Conservation (phyloP, 192 early-diverging fungal species). For the Backusella sp. region DNA sequence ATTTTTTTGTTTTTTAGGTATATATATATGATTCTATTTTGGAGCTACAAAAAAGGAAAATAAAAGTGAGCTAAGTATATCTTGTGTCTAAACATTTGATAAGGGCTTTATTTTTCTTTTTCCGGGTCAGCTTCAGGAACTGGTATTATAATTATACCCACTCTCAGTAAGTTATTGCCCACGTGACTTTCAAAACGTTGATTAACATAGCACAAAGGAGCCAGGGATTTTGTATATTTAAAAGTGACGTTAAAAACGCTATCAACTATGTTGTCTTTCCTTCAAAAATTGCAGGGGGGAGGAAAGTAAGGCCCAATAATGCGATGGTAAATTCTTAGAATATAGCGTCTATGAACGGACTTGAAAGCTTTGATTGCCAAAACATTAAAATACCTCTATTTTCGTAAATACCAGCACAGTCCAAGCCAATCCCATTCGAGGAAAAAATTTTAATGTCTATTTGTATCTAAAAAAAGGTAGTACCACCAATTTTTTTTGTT, state of each 20-base stretch:
- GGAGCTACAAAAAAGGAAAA: constrained; percentile 2
- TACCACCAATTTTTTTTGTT: neutral
- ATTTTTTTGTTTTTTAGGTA: constrained; percentile 2
- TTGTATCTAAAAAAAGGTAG: constrained; percentile 3
- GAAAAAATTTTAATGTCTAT: neutral
- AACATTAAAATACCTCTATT: constrained; percentile 7
- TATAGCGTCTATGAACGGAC: constrained; percentile 5
- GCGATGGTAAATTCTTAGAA: neutral
- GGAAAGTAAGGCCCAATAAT: neutral
- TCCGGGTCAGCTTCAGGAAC: constrained; percentile 6
- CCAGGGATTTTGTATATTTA: neutral
- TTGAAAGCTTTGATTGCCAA: neutral
- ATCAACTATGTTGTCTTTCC: neutral
- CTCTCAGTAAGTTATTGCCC: neutral
- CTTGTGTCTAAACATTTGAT: constrained; percentile 2
- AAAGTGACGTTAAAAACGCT: neutral
- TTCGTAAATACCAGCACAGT: neutral
- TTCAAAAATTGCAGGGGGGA: neutral
- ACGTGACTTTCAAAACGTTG: constrained; percentile 1
- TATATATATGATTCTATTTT: constrained; percentile 8
- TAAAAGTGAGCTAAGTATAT: constrained; percentile 8
- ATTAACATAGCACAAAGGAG: neutral
- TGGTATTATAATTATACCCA: constrained; percentile 9
- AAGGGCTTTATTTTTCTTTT: constrained; percentile 4
- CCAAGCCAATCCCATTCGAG: constrained; percentile 1